Evolutionary conservation across 805 yeast species (phyloP).

Genomic region (Metschnikowia vanudenii): DNA sequence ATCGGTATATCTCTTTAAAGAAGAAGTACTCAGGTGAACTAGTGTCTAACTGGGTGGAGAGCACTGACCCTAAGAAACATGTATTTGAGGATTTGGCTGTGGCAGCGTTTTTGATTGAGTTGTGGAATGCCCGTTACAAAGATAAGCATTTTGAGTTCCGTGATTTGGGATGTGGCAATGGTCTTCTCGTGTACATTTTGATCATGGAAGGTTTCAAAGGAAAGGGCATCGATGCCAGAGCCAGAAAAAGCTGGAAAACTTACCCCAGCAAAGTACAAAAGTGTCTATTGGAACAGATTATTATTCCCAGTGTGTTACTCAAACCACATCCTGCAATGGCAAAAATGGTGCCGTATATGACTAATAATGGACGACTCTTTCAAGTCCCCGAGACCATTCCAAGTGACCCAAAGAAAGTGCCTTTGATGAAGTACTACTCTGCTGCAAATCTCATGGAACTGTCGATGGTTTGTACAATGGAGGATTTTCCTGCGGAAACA

Average conservation of each 20-base stretch:
- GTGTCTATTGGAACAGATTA: slow-evolving; percentile 67
- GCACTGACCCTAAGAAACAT: slow-evolving; percentile 92
- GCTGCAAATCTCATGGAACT: slow-evolving; percentile 53
- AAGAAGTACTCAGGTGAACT: slow-evolving; percentile 74
- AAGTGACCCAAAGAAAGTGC: slow-evolving; percentile 28
- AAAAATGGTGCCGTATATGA: slow-evolving; percentile 50
- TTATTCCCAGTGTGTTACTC: slow-evolving; percentile 73
- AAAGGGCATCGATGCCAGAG: slow-evolving; percentile 84
- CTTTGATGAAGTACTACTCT: slow-evolving; percentile 54
- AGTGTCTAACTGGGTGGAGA: slow-evolving; percentile 86
- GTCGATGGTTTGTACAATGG: slow-evolving; percentile 51
- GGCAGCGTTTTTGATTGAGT: slow-evolving; percentile 88
- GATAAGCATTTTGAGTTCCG: slow-evolving; percentile 64
- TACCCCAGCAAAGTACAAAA: slow-evolving; percentile 66
- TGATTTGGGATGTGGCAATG: slow-evolving; percentile 96
- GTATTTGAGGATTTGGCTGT: slow-evolving; percentile 95
- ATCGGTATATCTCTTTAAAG: slow-evolving; percentile 74
- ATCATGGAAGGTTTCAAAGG: slow-evolving; percentile 79
- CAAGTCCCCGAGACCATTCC: slow-evolving; percentile 44
- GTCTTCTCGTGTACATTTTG: slow-evolving; percentile 74
- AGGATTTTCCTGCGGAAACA: slow-evolving; percentile 66
- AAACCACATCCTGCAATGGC: slow-evolving; percentile 67
- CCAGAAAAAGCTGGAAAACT: slow-evolving; percentile 80
- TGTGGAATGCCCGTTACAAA: slow-evolving; percentile 59
- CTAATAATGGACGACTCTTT: slow-evolving; percentile 61